These are phyloP conservation scores for Cicer yamashitae DNA, from an alignment of 306 rosid genomes.

Conservation along the genomic window DNA sequence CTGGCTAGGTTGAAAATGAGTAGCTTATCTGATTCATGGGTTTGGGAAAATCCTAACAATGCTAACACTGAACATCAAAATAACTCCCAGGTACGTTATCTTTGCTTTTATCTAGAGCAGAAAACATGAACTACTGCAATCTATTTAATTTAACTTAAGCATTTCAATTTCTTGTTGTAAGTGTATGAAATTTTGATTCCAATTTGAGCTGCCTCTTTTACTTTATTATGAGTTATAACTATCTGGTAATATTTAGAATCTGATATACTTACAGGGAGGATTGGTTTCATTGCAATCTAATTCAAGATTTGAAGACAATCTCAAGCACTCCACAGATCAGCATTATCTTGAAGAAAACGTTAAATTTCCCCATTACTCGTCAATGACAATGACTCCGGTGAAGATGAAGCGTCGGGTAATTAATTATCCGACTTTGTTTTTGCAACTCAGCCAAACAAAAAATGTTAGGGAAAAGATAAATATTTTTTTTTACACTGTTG, in stretches of 20 bases:
- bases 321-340: conserved; percentile 51
- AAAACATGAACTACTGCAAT: not conserved
- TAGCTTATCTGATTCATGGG: conserved; percentile 89
- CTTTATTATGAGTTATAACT: not conserved
- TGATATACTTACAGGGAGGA: conserved; percentile 52
- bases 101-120: not conserved
- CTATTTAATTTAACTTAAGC: not conserved
- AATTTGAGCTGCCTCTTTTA: conserved; percentile 27
- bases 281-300: conserved; percentile 54
- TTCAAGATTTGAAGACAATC: conserved; percentile 51
- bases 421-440: conserved; percentile 48
- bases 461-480: conserved; percentile 25
- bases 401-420: conserved; percentile 83
- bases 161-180: conserved; percentile 30
- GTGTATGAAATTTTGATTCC: conserved; percentile 14
- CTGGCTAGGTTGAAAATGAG: conserved; percentile 78
- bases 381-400: conserved; percentile 79
- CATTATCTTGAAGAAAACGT: conserved; percentile 57
- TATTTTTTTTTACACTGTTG: conserved; percentile 26
- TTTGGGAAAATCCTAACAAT: conserved; percentile 75
- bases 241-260: conserved; percentile 40
- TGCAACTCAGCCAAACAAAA: conserved; percentile 24
- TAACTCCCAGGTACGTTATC: conserved; percentile 64
- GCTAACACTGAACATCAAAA: conserved; percentile 55
- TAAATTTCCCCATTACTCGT: conserved; percentile 49